phyloP scores from a whole-genome alignment of 2,329 filamentous ascomycete species.

The Ascochyta pisi region DNA sequence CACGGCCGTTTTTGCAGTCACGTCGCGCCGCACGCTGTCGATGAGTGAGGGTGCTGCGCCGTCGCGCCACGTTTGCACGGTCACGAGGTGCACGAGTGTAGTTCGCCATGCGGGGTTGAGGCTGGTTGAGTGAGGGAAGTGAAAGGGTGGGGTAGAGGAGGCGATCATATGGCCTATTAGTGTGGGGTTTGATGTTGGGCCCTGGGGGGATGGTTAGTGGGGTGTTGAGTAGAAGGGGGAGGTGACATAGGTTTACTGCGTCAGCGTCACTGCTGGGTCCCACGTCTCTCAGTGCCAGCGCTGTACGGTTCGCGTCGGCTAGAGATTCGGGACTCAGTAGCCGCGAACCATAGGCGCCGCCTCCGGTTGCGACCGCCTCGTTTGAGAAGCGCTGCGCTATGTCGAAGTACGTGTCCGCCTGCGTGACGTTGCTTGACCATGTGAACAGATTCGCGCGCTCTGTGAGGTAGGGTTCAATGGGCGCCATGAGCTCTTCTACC shows the following conservation, averaged over 20 bases:
- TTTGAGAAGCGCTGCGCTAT: conserved; percentile 11
- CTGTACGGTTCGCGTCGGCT: conserved; percentile 19
- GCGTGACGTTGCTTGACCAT: conserved; percentile 20
- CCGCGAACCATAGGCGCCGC: conserved; percentile 29
- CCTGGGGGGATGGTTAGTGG: neutral
- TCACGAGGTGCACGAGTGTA: conserved; percentile 30
- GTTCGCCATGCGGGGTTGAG: conserved; percentile 38
- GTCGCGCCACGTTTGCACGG: conserved; percentile 23
- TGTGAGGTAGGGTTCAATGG: conserved; percentile 25
- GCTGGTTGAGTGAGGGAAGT: conserved; percentile 23
- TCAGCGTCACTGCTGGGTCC: neutral
- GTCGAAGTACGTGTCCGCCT: conserved; percentile 23
- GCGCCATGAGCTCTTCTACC: conserved; percentile 25
- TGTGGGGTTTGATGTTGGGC: conserved; percentile 16
- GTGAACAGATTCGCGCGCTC: conserved; percentile 15
- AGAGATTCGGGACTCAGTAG: conserved; percentile 30
- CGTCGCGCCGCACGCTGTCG: conserved; percentile 24
- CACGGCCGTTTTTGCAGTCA: conserved; percentile 25
- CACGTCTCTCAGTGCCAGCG: conserved; percentile 18
- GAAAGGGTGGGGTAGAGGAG: conserved; percentile 17
- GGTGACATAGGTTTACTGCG: too few species aligned
- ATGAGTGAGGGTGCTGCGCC: conserved; percentile 12
- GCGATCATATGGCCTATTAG: conserved; percentile 36
- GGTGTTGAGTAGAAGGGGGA: too few species aligned
- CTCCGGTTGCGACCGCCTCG: conserved; percentile 32